phyloP scores from a whole-genome alignment of 2,329 filamentous ascomycete species.

The Pestalotiopsis sp. region DNA sequence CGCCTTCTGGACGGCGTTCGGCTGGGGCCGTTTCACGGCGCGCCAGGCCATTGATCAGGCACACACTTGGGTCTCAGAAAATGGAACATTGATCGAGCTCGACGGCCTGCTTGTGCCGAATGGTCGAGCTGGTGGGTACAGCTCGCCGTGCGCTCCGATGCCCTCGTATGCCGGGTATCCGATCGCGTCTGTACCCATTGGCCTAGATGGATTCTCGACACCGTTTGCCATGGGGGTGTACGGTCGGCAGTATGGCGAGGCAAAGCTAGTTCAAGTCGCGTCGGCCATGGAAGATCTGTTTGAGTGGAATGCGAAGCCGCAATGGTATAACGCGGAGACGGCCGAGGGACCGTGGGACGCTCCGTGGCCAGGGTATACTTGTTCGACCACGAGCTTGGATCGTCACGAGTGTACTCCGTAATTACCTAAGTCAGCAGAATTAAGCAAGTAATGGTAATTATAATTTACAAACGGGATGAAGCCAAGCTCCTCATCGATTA shows the following conservation, averaged over 20 bases:
- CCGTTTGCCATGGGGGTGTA: constrained; percentile 1
- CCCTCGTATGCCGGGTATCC: constrained; percentile 17
- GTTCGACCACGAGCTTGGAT: constrained; percentile 9
- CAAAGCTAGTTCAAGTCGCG: constrained; percentile 10
- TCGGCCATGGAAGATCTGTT: constrained; percentile 13
- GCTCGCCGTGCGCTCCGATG: constrained; percentile 13
- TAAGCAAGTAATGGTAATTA: not conserved
- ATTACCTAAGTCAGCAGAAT: not conserved
- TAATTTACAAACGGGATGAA: not conserved
- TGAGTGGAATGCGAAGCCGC: constrained; percentile 1
- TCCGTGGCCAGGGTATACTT: constrained; percentile 15
- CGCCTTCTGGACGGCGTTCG: constrained; percentile 17
- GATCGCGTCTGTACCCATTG: constrained; percentile 8
- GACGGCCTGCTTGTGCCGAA: constrained; percentile 17
- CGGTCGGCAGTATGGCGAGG: constrained; percentile 12
- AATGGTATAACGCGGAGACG: constrained; percentile 9
- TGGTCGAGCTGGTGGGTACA: constrained; percentile 12
- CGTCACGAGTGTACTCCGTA: not conserved
- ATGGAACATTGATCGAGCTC: constrained; percentile 12
- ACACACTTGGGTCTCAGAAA: constrained; percentile 5
- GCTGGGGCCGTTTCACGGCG: constrained; percentile 15
- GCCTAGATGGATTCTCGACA: not conserved
- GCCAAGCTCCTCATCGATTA: no score
- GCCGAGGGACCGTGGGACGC: constrained; percentile 13
- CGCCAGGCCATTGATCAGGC: constrained; percentile 17